Conservation (phyloP, 2,329 filamentous ascomycete species). For the Nakataea oryzae region DNA sequence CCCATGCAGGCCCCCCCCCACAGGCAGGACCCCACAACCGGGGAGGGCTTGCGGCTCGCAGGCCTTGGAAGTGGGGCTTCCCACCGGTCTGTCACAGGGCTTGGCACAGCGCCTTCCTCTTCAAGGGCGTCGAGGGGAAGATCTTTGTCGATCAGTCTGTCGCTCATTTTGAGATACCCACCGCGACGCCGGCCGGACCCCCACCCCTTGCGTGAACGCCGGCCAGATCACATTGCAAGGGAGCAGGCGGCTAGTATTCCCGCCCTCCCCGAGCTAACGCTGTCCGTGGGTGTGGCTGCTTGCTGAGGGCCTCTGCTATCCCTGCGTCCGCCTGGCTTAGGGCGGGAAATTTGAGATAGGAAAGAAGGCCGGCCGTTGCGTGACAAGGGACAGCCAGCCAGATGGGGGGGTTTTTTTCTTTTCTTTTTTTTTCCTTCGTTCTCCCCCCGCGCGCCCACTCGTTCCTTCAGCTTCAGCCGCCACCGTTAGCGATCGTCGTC, state of each 20-base stretch:
- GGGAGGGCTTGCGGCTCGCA: background rate
- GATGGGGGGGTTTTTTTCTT: too few relatives aligned
- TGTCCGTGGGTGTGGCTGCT: background rate
- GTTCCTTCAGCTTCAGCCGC: too few relatives aligned
- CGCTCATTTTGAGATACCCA: background rate
- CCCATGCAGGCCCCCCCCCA: background rate
- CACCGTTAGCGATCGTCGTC: too few relatives aligned
- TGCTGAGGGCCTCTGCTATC: background rate
- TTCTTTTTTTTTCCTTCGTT: too few relatives aligned
- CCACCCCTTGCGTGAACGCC: background rate
- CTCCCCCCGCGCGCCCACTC: too few relatives aligned
- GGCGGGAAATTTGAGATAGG: background rate
- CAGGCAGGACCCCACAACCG: background rate
- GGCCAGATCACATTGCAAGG: background rate
- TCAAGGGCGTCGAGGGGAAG: background rate
- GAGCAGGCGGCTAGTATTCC: background rate
- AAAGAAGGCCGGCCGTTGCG: too few relatives aligned
- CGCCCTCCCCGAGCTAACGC: background rate
- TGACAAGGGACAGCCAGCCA: too few relatives aligned
- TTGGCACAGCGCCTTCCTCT: background rate
- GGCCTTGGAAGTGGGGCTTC: too few relatives aligned
- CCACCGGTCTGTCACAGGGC: background rate
- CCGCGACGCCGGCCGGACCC: background rate
- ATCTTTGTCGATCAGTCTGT: background rate
- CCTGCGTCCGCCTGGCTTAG: background rate